These are phyloP conservation scores for Durotheca rogersii DNA, from an alignment of 495 filamentous ascomycete species.

Conservation along the genomic window DNA sequence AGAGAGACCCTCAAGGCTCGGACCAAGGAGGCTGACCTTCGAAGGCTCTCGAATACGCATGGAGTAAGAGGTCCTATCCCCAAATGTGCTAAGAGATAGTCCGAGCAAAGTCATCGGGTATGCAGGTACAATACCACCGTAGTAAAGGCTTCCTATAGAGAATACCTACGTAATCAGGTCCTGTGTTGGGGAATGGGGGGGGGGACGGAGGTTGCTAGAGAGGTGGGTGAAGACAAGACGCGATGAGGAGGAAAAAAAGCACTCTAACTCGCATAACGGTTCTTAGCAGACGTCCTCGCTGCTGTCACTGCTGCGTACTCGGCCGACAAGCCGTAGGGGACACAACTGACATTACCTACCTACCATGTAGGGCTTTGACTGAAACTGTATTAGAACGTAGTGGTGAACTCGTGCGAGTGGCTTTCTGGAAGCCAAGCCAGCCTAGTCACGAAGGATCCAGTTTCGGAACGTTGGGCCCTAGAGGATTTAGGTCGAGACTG, in stretches of 20 bases:
- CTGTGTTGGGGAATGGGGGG: no score
- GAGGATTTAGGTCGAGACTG: constrained; percentile 14
- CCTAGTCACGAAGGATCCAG: constrained; percentile 1
- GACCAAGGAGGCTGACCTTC: neutral
- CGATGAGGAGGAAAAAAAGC: neutral
- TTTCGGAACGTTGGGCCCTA: neutral
- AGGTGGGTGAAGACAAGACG: neutral
- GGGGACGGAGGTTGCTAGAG: neutral
- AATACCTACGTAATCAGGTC: no score
- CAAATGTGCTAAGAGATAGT: neutral
- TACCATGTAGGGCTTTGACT: no score
- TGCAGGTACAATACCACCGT: constrained; percentile 1
- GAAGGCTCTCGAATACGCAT: neutral
- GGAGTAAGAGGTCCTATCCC: neutral
- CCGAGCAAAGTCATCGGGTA: no score
- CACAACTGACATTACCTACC: no score
- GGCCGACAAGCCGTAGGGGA: no score
- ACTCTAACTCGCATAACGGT: neutral
- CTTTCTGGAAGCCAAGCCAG: neutral
- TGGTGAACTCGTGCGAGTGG: constrained; percentile 4
- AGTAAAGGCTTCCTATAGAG: no score
- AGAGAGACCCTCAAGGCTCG: neutral
- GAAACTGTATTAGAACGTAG: no score
- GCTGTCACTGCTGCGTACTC: no score
- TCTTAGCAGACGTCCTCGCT: no score